These are phyloP conservation scores for Hymenoscyphus fructigenus DNA, from an alignment of 2,329 filamentous ascomycete species.

Conservation along the genomic window DNA sequence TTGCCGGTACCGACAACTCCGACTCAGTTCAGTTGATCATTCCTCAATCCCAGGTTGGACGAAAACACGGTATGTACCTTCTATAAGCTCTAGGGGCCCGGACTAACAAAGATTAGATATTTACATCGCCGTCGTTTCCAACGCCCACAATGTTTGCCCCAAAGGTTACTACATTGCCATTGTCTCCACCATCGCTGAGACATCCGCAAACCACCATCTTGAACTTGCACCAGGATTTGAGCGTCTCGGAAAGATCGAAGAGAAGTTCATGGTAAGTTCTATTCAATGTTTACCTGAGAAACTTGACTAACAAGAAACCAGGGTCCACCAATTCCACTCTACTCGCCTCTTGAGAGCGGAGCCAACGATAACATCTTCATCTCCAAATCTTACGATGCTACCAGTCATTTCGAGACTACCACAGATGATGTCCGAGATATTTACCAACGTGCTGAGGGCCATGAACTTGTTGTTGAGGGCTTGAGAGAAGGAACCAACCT, in stretches of 20 bases:
- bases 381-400: conserved; percentile 97
- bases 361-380: conserved; percentile 90
- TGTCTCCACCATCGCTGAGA: conserved; percentile 95
- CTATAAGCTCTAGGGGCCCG: not conserved
- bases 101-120: conserved; percentile 60
- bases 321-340: conserved; percentile 85
- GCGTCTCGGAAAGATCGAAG: conserved; percentile 88
- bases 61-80: conserved; percentile 75
- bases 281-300: not conserved
- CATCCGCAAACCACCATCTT: conserved; percentile 86
- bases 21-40: conserved; percentile 97
- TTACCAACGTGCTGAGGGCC: conserved; percentile 73
- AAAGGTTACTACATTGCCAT: conserved; percentile 99
- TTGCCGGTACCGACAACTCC: conserved; percentile 82
- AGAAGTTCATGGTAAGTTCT: conserved; percentile 81
- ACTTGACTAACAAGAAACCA: conserved; percentile 34
- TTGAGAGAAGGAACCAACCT: conserved; percentile 64
- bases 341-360: conserved; percentile 84
- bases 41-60: conserved; percentile 93
- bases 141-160: conserved; percentile 95
- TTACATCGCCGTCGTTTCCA: conserved; percentile 94
- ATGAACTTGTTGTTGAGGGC: conserved; percentile 66
- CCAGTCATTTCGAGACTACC: conserved; percentile 92
- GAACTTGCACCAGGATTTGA: conserved; percentile 92
- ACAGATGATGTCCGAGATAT: conserved; percentile 93